phyloP scores from a whole-genome alignment of 2,329 filamentous ascomycete genomes.

The Trichoderma brevicompactum region DNA sequence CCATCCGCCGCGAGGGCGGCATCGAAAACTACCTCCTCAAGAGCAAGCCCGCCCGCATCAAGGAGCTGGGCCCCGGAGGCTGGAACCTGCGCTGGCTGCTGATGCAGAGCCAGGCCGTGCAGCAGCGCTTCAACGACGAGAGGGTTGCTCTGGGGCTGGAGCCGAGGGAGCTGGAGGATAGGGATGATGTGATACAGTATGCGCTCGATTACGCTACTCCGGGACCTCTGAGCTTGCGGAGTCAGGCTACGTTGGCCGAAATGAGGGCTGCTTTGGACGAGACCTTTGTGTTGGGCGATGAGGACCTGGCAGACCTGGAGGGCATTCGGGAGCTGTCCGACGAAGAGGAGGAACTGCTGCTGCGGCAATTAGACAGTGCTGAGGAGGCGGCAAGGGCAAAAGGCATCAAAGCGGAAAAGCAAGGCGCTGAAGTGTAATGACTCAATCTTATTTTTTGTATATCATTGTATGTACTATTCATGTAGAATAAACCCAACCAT shows the following conservation, averaged over 20 bases:
- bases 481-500: conserved; percentile 27
- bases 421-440: conserved; percentile 11
- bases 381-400: conserved; percentile 31
- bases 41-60: conserved; percentile 74
- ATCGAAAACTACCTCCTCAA: conserved; percentile 91
- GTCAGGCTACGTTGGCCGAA: conserved; percentile 45
- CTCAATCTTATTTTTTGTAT: conserved; percentile 23
- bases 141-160: conserved; percentile 66
- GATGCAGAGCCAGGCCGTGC: conserved; percentile 74
- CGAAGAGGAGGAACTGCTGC: conserved; percentile 43
- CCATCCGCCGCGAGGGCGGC: conserved; percentile 83
- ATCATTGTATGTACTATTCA: conserved; percentile 26
- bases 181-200: conserved; percentile 47
- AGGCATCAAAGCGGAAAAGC: conserved; percentile 17
- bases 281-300: conserved; percentile 54
- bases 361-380: conserved; percentile 41
- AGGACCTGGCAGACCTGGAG: conserved; percentile 45
- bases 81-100: conserved; percentile 90
- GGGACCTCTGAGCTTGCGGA: conserved; percentile 44
- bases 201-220: conserved; percentile 50
- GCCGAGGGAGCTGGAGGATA: conserved; percentile 43
- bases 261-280: conserved; percentile 48
- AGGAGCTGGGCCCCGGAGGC: conserved; percentile 84
- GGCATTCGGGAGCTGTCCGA: conserved; percentile 47
- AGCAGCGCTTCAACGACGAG: conserved; percentile 68